Evolutionary conservation across 1,284 basidiomycete species (phyloP).

Genomic region (Amylostereum areolatum): DNA sequence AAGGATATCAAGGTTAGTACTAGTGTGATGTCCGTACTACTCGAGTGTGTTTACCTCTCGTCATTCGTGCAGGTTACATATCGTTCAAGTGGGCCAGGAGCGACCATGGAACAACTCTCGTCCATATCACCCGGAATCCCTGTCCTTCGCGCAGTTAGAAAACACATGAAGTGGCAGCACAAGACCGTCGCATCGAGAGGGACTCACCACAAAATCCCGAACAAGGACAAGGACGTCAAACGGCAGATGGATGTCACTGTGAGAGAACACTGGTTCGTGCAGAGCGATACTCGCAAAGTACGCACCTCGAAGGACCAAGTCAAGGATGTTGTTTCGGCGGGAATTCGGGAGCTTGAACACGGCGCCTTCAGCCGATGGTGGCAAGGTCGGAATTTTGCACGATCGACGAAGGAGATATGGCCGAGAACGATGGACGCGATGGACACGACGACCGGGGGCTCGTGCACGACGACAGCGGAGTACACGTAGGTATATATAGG

Average conservation of each 20-base stretch:
- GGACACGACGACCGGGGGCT: too few relatives aligned
- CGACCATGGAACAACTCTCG: background rate
- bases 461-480: too few relatives aligned
- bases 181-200: background rate
- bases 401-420: too few relatives aligned
- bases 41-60: background rate
- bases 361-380: too few relatives aligned
- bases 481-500: too few relatives aligned
- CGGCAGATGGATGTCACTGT: background rate
- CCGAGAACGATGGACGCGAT: too few relatives aligned
- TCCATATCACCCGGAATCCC: background rate
- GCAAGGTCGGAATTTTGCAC: too few relatives aligned
- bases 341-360: too few relatives aligned
- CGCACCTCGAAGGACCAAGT: too few relatives aligned
- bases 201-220: background rate
- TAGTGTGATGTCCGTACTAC: background rate
- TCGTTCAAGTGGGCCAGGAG: background rate
- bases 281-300: too few relatives aligned
- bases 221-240: constrained; percentile 1
- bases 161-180: constrained; percentile 3
- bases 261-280: too few relatives aligned
- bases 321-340: too few relatives aligned
- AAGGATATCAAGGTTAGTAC: constrained; percentile 11
- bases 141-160: background rate
- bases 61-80: background rate